A percentile compares a stretch with the other conserved stretches of the same genome.
These are phyloP conservation scores for Aspergillus kassunensis DNA, from an alignment of 495 filamentous ascomycete species.

Conservation along the genomic window DNA sequence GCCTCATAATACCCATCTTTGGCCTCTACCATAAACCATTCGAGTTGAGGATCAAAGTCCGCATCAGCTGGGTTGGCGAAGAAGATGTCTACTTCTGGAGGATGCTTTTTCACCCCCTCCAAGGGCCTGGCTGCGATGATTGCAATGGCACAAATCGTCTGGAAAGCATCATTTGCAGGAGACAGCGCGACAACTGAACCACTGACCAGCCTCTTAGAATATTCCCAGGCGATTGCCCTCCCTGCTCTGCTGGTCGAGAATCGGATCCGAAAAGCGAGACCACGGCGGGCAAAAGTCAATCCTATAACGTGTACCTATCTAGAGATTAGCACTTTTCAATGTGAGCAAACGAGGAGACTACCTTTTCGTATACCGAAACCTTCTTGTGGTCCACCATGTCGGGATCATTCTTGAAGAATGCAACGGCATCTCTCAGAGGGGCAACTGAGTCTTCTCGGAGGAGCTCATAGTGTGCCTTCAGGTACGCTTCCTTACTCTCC, in stretches of 20 bases:
- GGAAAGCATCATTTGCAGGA: slow-evolving; percentile 59
- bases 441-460: slow-evolving; percentile 62
- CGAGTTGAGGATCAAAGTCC: slow-evolving; percentile 63
- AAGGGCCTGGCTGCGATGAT: slow-evolving; percentile 68
- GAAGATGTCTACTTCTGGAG: slow-evolving; percentile 72
- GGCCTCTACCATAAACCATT: slow-evolving; percentile 77
- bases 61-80: slow-evolving; percentile 59
- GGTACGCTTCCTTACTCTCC: slow-evolving; percentile 49
- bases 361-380: slow-evolving; percentile 72
- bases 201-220: slow-evolving; percentile 66
- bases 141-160: slow-evolving; percentile 63
- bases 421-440: slow-evolving; percentile 56
- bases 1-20: slow-evolving; percentile 71
- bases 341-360: slow-evolving; percentile 22
- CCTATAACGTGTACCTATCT: slow-evolving; percentile 61
- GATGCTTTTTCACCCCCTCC: slow-evolving; percentile 55
- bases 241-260: slow-evolving; percentile 66
- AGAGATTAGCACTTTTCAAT: neutral
- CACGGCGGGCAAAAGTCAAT: slow-evolving; percentile 57
- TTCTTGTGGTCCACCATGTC: slow-evolving; percentile 49
- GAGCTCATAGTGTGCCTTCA: slow-evolving; percentile 61
- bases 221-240: slow-evolving; percentile 71
- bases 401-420: slow-evolving; percentile 39
- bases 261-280: slow-evolving; percentile 61
- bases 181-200: slow-evolving; percentile 71